Evolutionary conservation across 345 rosid species (phyloP).

Genomic region (Gossypium arboreum): DNA sequence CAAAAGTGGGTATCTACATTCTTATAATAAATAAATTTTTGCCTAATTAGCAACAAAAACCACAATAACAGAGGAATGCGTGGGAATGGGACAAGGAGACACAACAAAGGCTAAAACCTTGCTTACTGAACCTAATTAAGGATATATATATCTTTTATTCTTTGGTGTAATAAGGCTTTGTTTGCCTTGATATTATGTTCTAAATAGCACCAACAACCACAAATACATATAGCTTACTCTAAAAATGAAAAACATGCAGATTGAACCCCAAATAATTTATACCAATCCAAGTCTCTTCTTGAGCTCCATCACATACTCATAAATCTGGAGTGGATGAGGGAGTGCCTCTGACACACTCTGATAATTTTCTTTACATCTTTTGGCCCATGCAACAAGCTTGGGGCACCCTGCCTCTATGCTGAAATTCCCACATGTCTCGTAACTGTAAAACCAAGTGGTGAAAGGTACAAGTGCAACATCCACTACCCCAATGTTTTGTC

Average conservation of each 20-base stretch:
- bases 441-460: background rate
- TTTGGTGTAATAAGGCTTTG: too few species aligned
- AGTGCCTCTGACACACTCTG: background rate
- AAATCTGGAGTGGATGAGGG: background rate
- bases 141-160: background rate
- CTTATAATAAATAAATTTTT: too few species aligned
- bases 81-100: too few species aligned
- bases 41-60: too few species aligned
- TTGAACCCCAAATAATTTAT: background rate
- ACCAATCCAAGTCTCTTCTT: constrained; percentile 2
- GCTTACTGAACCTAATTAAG: too few species aligned
- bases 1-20: too few species aligned
- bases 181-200: too few species aligned
- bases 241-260: too few species aligned
- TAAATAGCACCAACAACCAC: too few species aligned
- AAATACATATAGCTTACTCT: too few species aligned
- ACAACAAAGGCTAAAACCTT: too few species aligned
- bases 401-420: constrained; percentile 2
- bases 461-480: background rate
- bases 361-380: background rate
- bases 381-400: background rate
- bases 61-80: too few species aligned
- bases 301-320: background rate
- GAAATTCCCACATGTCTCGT: background rate
- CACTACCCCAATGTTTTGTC: background rate